These are phyloP conservation scores for Suillus hirtellus DNA, from an alignment of 768 basidiomycete genomes.

Conservation along the genomic window DNA sequence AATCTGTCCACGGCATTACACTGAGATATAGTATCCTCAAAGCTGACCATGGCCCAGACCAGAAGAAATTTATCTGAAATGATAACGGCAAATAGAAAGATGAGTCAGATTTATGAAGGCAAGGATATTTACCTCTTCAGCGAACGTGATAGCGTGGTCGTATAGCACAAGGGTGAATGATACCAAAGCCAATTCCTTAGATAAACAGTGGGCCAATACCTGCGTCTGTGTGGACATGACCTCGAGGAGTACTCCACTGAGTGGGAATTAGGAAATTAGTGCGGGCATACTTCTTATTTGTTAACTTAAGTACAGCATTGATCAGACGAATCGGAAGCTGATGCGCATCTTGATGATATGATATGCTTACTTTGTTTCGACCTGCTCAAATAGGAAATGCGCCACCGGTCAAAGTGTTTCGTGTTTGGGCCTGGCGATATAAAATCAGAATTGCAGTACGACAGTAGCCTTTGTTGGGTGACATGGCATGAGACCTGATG, in stretches of 20 bases:
- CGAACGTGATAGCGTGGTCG: slow-evolving; percentile 35
- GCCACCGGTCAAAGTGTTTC: too few relatives aligned
- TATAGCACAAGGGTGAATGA: slow-evolving; percentile 7
- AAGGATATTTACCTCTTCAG: slow-evolving; percentile 35
- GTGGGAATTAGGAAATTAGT: background rate
- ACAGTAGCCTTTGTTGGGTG: too few relatives aligned
- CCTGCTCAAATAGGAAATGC: background rate
- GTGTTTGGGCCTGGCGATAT: too few relatives aligned
- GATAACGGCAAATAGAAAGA: too few relatives aligned
- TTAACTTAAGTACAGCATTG: too few relatives aligned
- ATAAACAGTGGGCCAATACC: too few relatives aligned
- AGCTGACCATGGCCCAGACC: slow-evolving; percentile 5
- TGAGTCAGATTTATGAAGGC: background rate
- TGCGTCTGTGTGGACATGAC: background rate
- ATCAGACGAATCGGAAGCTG: background rate
- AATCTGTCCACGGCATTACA: background rate
- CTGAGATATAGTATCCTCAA: slow-evolving; percentile 1
- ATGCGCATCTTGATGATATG: background rate
- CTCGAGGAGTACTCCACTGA: background rate
- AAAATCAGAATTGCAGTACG: too few relatives aligned
- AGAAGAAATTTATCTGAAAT: background rate
- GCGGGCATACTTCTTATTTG: background rate
- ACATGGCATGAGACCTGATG: too few relatives aligned
- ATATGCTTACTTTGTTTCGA: background rate
- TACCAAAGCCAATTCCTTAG: slow-evolving; percentile 1